Base-by-base conservation (phyloP, 192 early-diverging fungal species). In the Backusella mclennaniae region DNA sequence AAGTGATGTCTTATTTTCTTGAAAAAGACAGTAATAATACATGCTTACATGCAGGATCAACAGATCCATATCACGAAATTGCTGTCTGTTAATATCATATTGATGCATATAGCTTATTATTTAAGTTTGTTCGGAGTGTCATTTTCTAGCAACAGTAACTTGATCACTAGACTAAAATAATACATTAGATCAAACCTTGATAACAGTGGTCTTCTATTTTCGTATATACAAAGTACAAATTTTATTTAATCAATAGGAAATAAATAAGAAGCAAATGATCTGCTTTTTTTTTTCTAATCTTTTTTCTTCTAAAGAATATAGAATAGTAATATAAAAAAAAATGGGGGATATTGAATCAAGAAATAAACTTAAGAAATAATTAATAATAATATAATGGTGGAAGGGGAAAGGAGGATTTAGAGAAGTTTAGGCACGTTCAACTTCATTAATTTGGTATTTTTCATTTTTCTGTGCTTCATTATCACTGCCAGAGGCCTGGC, bases 401-500 rank as follows among this genome's bases (percentile, higher is more conserved):
- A 33, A 33, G 33, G 33, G 33, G 33, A 33, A 33, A 9, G 19
- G 14, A n/a, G 1, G 52, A 41, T 53, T 53, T 53, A 21, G 3
- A 29, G 23, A 63, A 29, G 9, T 14, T 41, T 69, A 69, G 35
- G 38, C 38, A 41, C 68, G 68, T 14, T 69, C 68, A 39, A 69
- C 68, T 69, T 69, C 6, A 41, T 23, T 39, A 21, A 69, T n/a
- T 69, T 69, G 68, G 38, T 69, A 69, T 36, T 69, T 69, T 36
- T 41, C 38, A 38, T 35, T 23, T 29, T 63, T 63, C 4, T 23
- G 12, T 63, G 56, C 19, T 39, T 36, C 35, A 17, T 69, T 36
- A 39, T 35, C 35, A 21, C 68, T 69, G 9, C 36, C 38, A n/a
- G 35, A 38, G 8, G 35, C 36, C 11, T 35, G 35, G 1, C 67